phyloP scores from a whole-genome alignment of 805 yeast genomes.

The Ogataea chonburiensis region DNA sequence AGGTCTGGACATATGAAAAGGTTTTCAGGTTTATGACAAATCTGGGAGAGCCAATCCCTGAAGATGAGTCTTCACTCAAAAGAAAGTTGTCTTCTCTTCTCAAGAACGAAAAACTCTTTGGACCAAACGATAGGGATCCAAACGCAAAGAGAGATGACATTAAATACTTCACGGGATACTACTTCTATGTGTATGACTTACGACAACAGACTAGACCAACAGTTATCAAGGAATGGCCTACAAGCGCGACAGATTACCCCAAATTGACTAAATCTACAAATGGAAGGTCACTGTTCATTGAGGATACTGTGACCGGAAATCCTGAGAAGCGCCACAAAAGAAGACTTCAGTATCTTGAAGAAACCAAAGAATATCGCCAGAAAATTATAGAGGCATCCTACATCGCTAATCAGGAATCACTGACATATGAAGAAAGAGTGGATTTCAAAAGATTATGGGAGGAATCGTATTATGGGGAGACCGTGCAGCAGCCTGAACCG shows the following conservation, averaged over 20 bases:
- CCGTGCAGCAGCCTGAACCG: constrained; percentile 4
- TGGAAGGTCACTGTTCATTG: constrained; percentile 84
- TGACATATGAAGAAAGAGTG: constrained; percentile 27
- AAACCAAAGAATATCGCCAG: constrained; percentile 33
- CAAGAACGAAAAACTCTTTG: constrained; percentile 80
- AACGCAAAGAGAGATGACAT: constrained; percentile 80
- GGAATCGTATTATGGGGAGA: constrained; percentile 13
- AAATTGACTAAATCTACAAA: constrained; percentile 57
- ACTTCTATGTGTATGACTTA: constrained; percentile 76
- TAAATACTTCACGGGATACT: constrained; percentile 73
- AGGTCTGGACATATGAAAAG: constrained; percentile 88
- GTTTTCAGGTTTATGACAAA: constrained; percentile 74
- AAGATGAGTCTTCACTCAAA: constrained; percentile 24
- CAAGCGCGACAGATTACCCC: constrained; percentile 50
- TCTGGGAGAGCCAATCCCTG: constrained; percentile 44
- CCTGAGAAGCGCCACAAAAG: constrained; percentile 31
- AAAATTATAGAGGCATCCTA: constrained; percentile 31
- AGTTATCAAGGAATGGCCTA: constrained; percentile 75
- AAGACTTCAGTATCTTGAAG: constrained; percentile 32
- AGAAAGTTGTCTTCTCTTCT: constrained; percentile 56
- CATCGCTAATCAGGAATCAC: constrained; percentile 10
- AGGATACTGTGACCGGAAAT: constrained; percentile 40
- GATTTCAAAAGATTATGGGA: constrained; percentile 26
- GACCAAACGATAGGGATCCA: constrained; percentile 88
- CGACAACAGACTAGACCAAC: constrained; percentile 78